Conservation (phyloP, 2,329 filamentous ascomycete genomes). For the Aspergillus versicolor region DNA sequence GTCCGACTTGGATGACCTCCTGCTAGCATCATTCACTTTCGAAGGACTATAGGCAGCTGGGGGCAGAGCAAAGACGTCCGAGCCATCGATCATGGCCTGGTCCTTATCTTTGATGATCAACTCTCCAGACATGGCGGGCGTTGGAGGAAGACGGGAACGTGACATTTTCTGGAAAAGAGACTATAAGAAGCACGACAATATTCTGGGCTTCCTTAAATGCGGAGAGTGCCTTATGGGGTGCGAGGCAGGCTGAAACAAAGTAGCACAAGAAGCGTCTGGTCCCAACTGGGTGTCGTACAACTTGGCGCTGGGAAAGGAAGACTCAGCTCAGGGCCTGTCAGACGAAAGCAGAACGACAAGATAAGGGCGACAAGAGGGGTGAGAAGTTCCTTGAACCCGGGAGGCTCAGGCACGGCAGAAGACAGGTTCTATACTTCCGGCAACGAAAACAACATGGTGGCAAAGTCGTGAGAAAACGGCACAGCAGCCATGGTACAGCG, state of each 20-base stretch:
- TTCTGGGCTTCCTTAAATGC: neutral
- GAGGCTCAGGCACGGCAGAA: neutral
- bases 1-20: conserved; percentile 31
- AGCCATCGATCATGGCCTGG: conserved; percentile 26
- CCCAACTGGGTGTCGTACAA: conserved; percentile 11
- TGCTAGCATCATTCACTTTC: conserved; percentile 21
- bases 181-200: neutral
- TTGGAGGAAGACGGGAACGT: conserved; percentile 35
- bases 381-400: neutral
- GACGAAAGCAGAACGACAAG: neutral
- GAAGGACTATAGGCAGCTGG: conserved; percentile 36
- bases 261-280: conserved; percentile 8
- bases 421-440: conserved; percentile 8
- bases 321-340: neutral
- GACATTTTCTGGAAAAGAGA: conserved; percentile 26
- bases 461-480: conserved; percentile 12
- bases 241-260: neutral
- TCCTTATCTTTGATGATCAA: conserved; percentile 41
- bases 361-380: neutral
- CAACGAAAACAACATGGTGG: conserved; percentile 14
- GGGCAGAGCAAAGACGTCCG: conserved; percentile 37
- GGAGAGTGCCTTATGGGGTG: neutral
- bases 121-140: conserved; percentile 40
- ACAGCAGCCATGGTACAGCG: conserved; percentile 7
- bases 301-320: neutral